These are phyloP conservation scores for Crithidia bombi DNA, from an alignment of 208 protist genomes.

Conservation along the genomic window DNA sequence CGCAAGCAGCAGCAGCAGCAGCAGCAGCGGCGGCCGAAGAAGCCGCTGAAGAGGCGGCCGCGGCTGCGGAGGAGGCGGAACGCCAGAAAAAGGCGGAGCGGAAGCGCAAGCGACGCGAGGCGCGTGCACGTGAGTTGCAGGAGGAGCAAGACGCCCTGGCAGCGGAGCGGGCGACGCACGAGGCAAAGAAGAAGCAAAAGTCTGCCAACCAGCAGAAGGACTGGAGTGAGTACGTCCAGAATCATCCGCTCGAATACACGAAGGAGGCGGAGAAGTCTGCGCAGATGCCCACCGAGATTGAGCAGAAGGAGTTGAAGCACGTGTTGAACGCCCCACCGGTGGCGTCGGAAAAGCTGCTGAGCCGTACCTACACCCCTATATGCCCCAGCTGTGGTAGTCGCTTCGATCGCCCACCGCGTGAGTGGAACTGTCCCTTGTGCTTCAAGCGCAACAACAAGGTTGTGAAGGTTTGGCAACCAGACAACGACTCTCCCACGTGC, in stretches of 20 bases:
- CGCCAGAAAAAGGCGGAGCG: slow-evolving; percentile 45
- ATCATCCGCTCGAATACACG: slow-evolving; percentile 75
- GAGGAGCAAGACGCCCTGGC: slow-evolving; percentile 70
- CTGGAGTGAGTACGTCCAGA: slow-evolving; percentile 81
- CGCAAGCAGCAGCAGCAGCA: slow-evolving; percentile 25
- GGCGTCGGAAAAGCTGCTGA: slow-evolving; percentile 50
- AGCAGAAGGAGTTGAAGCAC: slow-evolving; percentile 66
- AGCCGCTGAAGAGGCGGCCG: slow-evolving; percentile 43
- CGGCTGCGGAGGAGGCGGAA: slow-evolving; percentile 45
- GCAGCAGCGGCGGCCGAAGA: slow-evolving; percentile 41
- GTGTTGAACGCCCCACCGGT: slow-evolving; percentile 59
- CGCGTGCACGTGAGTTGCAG: slow-evolving; percentile 56
- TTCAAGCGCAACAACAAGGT: slow-evolving; percentile 27
- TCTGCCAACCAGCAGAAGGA: slow-evolving; percentile 58
- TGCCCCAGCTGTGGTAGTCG: slow-evolving; percentile 64
- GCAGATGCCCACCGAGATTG: slow-evolving; percentile 40
- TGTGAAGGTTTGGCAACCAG: slow-evolving; percentile 87
- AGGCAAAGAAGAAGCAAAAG: slow-evolving; percentile 38
- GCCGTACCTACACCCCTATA: slow-evolving; percentile 72
- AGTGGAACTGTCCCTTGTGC: slow-evolving; percentile 85
- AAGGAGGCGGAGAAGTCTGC: not conserved
- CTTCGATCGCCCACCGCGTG: slow-evolving; percentile 57
- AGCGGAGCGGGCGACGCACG: slow-evolving; percentile 45
- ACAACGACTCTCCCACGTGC: slow-evolving; percentile 58
- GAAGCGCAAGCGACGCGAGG: slow-evolving; percentile 59